Evolutionary conservation across 768 basidiomycete species (phyloP), one percentile per base, ranked within the genome.

Genomic region (Obba rivulosa): DNA sequence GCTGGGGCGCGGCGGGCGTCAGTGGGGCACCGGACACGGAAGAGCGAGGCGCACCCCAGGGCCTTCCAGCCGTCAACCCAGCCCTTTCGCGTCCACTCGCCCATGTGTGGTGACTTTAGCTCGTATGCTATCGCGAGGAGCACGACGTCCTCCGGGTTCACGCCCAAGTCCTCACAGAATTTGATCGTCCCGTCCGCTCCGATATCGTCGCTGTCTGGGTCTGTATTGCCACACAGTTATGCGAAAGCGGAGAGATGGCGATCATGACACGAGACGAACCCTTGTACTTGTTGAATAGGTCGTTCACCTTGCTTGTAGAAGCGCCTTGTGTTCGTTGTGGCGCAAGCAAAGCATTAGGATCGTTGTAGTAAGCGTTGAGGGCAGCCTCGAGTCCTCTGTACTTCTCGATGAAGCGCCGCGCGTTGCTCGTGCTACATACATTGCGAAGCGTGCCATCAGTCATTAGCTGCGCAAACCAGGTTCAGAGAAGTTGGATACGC

Each of bases 1-100:
- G 23, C 88, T 91, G 22, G 8, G 8, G 22, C 36, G 11, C 18
- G 8, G 16, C 54, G 2, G 37, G 16, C 1, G 18, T 37, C 11
- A 31, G 24, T 20, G 24, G 1, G 3, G 28, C 5, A 31, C 13
- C 2, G 4, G 44, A 17, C 14, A 11, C 20, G 28, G 10, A 13
- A 3, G 34, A 49, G 4, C 16, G 13, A 51, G 20, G 67, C 83
- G 49, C 57, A 87, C 87, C 84, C 78, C 31, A 87, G 66, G 13
- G 57, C 62, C 64, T 81, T 86, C 90, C 91, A 92, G 1, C 90
- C 91, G 0, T 88, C 85, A 31, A 79, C 57, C 89, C 89, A 94
- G 0, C 80, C 83, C 51, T 78, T 69, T 54, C 69, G 75, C 25
- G 70, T 73, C 83, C 90, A 95, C 49, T 76, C 72, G 1, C 87